A percentile compares a stretch with the other conserved stretches of the same genome.
phyloP scores from a whole-genome alignment of 768 basidiomycete species.

The Amanita rubescens region DNA sequence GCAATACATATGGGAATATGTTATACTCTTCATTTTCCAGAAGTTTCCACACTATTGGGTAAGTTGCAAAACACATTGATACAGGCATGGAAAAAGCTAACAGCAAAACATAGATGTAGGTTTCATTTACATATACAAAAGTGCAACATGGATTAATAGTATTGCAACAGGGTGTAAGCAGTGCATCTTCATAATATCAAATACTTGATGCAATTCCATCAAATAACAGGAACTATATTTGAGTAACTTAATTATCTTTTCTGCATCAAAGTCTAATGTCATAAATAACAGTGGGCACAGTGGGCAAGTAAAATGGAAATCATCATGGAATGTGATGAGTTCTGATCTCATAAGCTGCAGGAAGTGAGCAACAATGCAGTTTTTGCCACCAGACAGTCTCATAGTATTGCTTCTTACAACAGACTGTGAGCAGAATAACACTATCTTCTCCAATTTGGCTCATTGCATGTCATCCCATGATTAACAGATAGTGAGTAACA shows the following conservation, averaged over 20 bases:
- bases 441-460: neutral
- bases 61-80: neutral
- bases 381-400: neutral
- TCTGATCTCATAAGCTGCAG: neutral
- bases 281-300: neutral
- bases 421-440: neutral
- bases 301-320: neutral
- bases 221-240: neutral
- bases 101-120: neutral
- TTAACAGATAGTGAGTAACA: neutral
- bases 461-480: neutral
- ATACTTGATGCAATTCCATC: too few species aligned
- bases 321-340: neutral
- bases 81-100: neutral
- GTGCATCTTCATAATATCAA: too few species aligned
- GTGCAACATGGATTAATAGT: too few species aligned
- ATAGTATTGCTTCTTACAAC: neutral
- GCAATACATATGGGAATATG: too few species aligned
- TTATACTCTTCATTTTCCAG: too few species aligned
- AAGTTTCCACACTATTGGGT: constrained; percentile 2
- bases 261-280: neutral
- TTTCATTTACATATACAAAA: neutral
- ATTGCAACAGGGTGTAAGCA: too few species aligned
- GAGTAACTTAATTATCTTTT: neutral
- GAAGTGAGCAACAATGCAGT: neutral